Percentiles rank a stretch among this genome's conserved stretches.
These are phyloP conservation scores for Apiospora marii DNA, from an alignment of 2,329 filamentous ascomycete species.

Conservation along the genomic window DNA sequence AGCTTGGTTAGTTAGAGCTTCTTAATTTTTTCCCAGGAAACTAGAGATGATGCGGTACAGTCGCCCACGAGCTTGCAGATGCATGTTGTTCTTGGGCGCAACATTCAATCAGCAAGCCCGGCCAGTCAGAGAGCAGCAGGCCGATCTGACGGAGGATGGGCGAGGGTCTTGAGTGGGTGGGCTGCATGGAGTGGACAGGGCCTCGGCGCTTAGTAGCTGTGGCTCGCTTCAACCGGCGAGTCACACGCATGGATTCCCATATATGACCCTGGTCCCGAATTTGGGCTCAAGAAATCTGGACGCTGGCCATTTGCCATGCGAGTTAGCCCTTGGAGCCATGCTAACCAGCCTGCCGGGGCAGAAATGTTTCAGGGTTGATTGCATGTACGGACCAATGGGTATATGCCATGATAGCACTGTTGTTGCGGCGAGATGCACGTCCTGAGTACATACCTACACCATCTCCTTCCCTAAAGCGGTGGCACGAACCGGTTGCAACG, in stretches of 20 bases:
- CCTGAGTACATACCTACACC: neutral
- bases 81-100: conserved; percentile 43
- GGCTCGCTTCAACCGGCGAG: conserved; percentile 53
- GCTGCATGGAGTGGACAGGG: conserved; percentile 58
- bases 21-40: neutral
- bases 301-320: conserved; percentile 25
- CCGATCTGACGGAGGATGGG: conserved; percentile 31
- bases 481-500: conserved; percentile 12
- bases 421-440: conserved; percentile 8
- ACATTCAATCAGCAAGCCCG: neutral
- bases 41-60: conserved; percentile 33
- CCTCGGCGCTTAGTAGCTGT: conserved; percentile 63
- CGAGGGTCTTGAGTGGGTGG: conserved; percentile 39
- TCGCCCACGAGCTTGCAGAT: conserved; percentile 45
- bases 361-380: conserved; percentile 17
- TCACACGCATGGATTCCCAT: conserved; percentile 40
- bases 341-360: conserved; percentile 20
- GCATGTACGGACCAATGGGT: conserved; percentile 18
- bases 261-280: conserved; percentile 22
- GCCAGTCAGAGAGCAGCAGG: conserved; percentile 34
- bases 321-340: conserved; percentile 23
- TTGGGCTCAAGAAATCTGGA: conserved; percentile 14
- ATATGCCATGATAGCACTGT: conserved; percentile 23
- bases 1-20: neutral
- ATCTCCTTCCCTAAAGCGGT: neutral